These are phyloP conservation scores for Takashimella tepidaria DNA, from an alignment of 1,284 basidiomycete species.

Conservation along the genomic window DNA sequence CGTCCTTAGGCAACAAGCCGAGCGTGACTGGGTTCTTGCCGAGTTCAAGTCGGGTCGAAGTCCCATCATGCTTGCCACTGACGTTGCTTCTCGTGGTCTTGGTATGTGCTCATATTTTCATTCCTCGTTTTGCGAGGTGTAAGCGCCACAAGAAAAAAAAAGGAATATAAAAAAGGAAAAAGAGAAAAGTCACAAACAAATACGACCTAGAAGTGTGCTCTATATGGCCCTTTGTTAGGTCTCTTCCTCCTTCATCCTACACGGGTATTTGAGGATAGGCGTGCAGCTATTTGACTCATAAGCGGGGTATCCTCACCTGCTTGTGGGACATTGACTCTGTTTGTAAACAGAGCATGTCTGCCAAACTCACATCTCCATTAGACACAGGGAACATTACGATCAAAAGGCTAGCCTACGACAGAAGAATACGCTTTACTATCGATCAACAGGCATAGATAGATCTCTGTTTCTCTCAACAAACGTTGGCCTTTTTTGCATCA, in stretches of 20 bases:
- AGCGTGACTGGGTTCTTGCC: conserved; percentile 97
- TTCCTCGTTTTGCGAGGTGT: conserved; percentile 6
- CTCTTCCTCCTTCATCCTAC: too few species aligned
- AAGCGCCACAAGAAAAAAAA: neutral
- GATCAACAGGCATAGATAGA: too few species aligned
- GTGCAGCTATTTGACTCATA: neutral
- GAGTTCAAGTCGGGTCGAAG: conserved; percentile 98
- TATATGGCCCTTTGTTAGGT: too few species aligned
- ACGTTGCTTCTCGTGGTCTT: conserved; percentile 97
- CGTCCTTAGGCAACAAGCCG: conserved; percentile 67
- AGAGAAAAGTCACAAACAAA: too few species aligned
- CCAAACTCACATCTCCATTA: too few species aligned
- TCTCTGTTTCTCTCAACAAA: too few species aligned
- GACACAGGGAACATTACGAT: too few species aligned
- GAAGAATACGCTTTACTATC: too few species aligned
- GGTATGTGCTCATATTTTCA: conserved; percentile 65
- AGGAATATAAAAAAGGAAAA: neutral
- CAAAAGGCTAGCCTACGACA: too few species aligned
- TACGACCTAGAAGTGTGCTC: too few species aligned
- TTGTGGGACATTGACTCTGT: neutral
- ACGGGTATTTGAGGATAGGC: neutral
- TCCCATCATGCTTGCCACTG: conserved; percentile 96
- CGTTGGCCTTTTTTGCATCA: too few species aligned
- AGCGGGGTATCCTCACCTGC: neutral
- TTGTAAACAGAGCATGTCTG: neutral